Base-by-base conservation (phyloP, 2,329 filamentous ascomycete species). In the Ceratocystis cacaofunesta region DNA sequence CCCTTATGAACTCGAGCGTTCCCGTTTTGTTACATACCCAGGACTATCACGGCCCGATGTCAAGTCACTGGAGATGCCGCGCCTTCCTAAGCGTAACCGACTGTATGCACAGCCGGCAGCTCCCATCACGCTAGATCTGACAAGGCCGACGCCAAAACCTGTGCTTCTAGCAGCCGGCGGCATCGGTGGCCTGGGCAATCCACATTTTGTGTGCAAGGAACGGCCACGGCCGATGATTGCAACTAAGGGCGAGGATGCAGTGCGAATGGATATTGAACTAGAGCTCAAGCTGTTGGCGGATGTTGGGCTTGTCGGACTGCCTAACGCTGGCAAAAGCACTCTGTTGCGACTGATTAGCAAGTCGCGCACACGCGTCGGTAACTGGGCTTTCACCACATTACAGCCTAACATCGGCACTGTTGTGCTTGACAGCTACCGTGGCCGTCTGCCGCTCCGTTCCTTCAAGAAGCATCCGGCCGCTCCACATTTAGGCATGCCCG, bases 311-410 rank as follows among this genome's bases (percentile, higher is more conserved):
- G 94, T 99, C 17, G 94, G 94, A 0, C 82, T 97, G 17, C 94
- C 94, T 1, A 99, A 99, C 73, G 94, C 92, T 3, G 94, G 94
- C 7, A 99, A 99, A 76, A 95, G 89, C 73, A 97, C 94, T 0
- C 80, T 99, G 1, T 81, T 97, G 17, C 86, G 94, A 19, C 87
- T 92, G 2, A 78, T 99, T 70, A 95, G 87, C 71, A 92, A 92
- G 74, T 95, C 89, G 73, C 87, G 91, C 67, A 90, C 94, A 1
- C 84, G 94, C 48, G 85, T 99, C 36, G 94, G 94, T 50, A 86
- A 89, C 73, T 99, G 94, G 94, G 92, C 91, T 8, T 99, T 99
- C 74, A 99, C 94, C 2, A 99, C 94, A 0, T 80, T 99, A 7
- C 87, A 92, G 70, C 94, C 94, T 2, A 96, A 95, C 70, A 95